Evolutionary conservation across 2,329 filamentous ascomycete species (phyloP).

Genomic region (Catunica adiposa): DNA sequence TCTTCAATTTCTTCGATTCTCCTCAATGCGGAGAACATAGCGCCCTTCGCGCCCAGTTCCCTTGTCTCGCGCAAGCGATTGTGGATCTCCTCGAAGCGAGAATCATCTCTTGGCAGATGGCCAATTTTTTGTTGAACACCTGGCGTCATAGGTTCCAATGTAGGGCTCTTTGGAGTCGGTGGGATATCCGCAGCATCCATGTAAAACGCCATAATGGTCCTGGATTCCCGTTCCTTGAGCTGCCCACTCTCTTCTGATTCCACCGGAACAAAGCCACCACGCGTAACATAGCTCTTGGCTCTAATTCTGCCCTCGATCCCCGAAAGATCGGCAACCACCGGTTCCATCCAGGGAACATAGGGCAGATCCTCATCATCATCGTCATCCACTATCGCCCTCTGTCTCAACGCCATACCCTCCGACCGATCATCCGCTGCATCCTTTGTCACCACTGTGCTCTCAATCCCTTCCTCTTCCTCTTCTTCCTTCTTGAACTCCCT

Average conservation of each 20-base stretch:
- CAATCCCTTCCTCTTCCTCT: constrained; percentile 43
- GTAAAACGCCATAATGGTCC: constrained; percentile 46
- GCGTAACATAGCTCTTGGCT: constrained; percentile 34
- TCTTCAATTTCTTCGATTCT: constrained; percentile 26
- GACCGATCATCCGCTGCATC: constrained; percentile 58
- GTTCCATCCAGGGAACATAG: constrained; percentile 36
- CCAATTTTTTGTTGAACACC: constrained; percentile 19
- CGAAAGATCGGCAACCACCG: constrained; percentile 30
- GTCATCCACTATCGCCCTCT: constrained; percentile 36
- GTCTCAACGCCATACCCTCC: constrained; percentile 53
- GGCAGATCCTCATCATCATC: constrained; percentile 42
- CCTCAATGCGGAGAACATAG: constrained; percentile 27
- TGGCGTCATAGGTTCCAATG: constrained; percentile 20
- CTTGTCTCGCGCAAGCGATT: constrained; percentile 32
- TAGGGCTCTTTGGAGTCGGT: constrained; percentile 37
- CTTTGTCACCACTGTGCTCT: constrained; percentile 49
- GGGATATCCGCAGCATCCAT: constrained; percentile 38
- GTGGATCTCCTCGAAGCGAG: constrained; percentile 32
- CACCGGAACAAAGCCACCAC: constrained; percentile 35
- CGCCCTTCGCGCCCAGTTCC: constrained; percentile 28
- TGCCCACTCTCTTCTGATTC: constrained; percentile 38
- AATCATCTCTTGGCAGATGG: constrained; percentile 25
- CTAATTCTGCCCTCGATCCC: constrained; percentile 29
- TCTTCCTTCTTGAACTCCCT: constrained; percentile 53
- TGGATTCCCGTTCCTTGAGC: constrained; percentile 40